Evolutionary conservation across 2,329 filamentous ascomycete genomes (phyloP).

Genomic region (Sphaerulina populicola): DNA sequence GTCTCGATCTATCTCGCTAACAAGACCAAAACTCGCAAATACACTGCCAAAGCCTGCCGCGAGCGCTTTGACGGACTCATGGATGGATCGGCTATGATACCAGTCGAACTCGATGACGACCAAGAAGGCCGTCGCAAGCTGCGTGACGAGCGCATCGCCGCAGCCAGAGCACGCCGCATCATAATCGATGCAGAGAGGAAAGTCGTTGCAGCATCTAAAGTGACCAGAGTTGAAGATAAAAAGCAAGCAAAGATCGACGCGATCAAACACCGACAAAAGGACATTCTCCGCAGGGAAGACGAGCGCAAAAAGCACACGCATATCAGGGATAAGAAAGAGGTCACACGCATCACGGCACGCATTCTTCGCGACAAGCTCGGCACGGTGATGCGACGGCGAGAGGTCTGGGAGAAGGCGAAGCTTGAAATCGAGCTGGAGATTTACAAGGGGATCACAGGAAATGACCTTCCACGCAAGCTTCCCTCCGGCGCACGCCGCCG

Average conservation of each 20-base stretch:
- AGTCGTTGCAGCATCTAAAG: slow-evolving; percentile 17
- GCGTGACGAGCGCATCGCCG: slow-evolving; percentile 25
- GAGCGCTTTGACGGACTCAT: slow-evolving; percentile 37
- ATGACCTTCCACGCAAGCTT: slow-evolving; percentile 11
- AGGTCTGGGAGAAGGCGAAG: slow-evolving; percentile 20
- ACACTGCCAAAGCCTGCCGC: slow-evolving; percentile 41
- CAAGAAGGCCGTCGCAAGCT: slow-evolving; percentile 34
- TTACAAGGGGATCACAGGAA: slow-evolving; percentile 19
- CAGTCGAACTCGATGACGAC: slow-evolving; percentile 39
- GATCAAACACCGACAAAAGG: slow-evolving; percentile 8
- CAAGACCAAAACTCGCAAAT: slow-evolving; percentile 32
- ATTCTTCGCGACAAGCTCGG: slow-evolving; percentile 1
- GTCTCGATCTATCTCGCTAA: slow-evolving; percentile 35
- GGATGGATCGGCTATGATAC: slow-evolving; percentile 39
- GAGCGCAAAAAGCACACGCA: slow-evolving; percentile 13
- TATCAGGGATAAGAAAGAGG: slow-evolving; percentile 15
- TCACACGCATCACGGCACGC: slow-evolving; percentile 8
- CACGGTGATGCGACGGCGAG: slow-evolving; percentile 11
- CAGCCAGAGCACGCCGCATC: slow-evolving; percentile 23
- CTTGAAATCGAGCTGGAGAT: slow-evolving; percentile 16
- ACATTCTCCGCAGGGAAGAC: slow-evolving; percentile 10
- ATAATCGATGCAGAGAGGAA: slow-evolving; percentile 14
- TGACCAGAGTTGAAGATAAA: slow-evolving; percentile 12
- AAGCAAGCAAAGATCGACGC: slow-evolving; percentile 16
- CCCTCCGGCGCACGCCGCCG: too few relatives aligned